Evolutionary conservation across 2,329 filamentous ascomycete genomes (phyloP).

Genomic region (Verticillium klebahnii): DNA sequence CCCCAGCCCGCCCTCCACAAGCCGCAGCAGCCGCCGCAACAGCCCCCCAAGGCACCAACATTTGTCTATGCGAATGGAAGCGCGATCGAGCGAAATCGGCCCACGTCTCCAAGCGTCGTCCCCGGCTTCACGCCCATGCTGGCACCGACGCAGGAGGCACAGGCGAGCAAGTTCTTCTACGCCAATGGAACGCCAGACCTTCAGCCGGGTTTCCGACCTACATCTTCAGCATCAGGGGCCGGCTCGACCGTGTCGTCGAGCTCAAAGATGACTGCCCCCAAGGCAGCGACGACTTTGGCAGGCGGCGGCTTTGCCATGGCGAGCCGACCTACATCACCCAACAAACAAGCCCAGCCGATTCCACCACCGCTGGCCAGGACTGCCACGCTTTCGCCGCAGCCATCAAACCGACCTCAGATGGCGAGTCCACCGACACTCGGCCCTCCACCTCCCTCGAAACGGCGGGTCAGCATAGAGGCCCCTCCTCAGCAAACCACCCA

Average conservation of each 20-base stretch:
- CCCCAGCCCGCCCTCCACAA: conserved; percentile 6
- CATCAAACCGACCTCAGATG: conserved; percentile 13
- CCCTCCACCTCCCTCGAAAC: conserved; percentile 27
- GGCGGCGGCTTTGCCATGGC: conserved; percentile 18
- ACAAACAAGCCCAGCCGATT: conserved; percentile 29
- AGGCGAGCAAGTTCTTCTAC: conserved; percentile 68
- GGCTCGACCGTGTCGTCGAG: conserved; percentile 41
- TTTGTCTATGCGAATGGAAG: conserved; percentile 55
- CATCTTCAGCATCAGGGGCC: conserved; percentile 29
- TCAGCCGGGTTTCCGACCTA: conserved; percentile 28
- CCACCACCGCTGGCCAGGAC: conserved; percentile 6
- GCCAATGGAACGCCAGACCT: conserved; percentile 60
- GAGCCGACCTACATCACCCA: conserved; percentile 44
- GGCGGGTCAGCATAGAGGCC: conserved; percentile 38
- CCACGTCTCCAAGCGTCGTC: conserved; percentile 21
- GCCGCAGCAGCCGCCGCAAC: conserved; percentile 27
- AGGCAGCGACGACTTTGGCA: conserved; percentile 28
- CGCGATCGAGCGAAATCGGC: conserved; percentile 30
- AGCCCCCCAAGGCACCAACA: conserved; percentile 37
- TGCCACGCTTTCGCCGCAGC: neutral
- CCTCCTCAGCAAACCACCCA: conserved; percentile 31
- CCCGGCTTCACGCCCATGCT: conserved; percentile 27
- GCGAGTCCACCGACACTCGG: conserved; percentile 32
- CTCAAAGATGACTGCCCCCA: conserved; percentile 36
- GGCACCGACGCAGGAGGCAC: conserved; percentile 29